phyloP scores from a whole-genome alignment of 805 yeast genomes.

The Schizosaccharomyces lindneri region DNA sequence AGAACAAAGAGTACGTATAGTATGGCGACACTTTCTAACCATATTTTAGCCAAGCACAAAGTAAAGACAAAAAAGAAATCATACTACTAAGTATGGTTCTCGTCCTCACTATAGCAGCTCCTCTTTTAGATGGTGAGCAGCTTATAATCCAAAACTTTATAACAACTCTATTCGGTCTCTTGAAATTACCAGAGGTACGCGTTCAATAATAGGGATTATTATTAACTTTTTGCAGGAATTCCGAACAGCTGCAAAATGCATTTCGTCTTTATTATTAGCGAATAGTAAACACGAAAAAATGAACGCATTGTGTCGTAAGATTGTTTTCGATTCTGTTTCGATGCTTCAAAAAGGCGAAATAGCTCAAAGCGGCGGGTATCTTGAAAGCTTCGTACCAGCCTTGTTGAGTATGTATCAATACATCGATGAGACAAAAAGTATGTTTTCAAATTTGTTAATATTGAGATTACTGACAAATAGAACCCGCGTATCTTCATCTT shows the following conservation, averaged over 20 bases:
- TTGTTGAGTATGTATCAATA: not conserved
- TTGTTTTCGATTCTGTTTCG: not conserved
- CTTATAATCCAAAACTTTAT: not conserved
- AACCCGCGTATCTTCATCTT: not conserved
- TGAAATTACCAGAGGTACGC: not conserved
- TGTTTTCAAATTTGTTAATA: not conserved
- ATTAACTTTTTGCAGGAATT: not conserved
- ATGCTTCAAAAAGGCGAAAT: not conserved
- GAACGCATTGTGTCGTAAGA: not conserved
- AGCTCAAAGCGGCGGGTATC: not conserved
- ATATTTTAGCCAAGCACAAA: not conserved
- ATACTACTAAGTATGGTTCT: conserved; percentile 6
- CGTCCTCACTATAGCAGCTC: not conserved
- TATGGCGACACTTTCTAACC: not conserved
- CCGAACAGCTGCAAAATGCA: not conserved
- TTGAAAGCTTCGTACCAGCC: not conserved
- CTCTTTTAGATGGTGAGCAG: not conserved
- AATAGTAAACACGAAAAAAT: not conserved
- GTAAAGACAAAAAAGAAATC: not conserved
- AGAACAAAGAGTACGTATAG: not conserved
- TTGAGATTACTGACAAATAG: not conserved
- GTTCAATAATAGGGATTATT: not conserved
- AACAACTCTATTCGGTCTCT: not conserved
- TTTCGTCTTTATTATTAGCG: not conserved
- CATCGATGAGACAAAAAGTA: not conserved